Percentiles rank a stretch among this genome's conserved stretches.
phyloP scores from a whole-genome alignment of 257 asterid species.

The Ophiorrhiza pumila region DNA sequence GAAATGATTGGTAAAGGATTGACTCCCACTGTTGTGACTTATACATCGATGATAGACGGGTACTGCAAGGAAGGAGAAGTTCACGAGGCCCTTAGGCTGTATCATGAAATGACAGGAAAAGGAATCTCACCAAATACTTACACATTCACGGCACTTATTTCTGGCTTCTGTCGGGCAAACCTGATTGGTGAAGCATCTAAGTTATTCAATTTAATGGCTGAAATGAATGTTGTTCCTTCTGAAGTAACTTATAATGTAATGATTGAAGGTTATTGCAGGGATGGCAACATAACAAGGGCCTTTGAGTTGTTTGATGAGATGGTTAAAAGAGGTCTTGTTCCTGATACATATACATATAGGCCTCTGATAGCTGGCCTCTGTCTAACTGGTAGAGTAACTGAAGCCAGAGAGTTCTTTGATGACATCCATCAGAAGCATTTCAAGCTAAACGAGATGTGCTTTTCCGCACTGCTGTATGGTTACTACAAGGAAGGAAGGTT shows the following conservation, averaged over 20 bases:
- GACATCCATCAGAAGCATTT: slow-evolving; percentile 43
- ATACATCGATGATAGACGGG: slow-evolving; percentile 81
- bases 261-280: slow-evolving; percentile 71
- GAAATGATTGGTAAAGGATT: slow-evolving; percentile 60
- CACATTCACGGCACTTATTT: slow-evolving; percentile 65
- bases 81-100: slow-evolving; percentile 59
- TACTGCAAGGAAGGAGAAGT: slow-evolving; percentile 60
- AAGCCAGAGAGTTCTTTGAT: slow-evolving; percentile 63
- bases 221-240: slow-evolving; percentile 55
- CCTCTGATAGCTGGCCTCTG: slow-evolving; percentile 72
- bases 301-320: slow-evolving; percentile 72
- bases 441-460: slow-evolving; percentile 68
- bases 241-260: slow-evolving; percentile 79
- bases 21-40: slow-evolving; percentile 77
- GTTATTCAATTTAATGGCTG: slow-evolving; percentile 49
- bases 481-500: slow-evolving; percentile 61
- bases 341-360: slow-evolving; percentile 82
- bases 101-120: slow-evolving; percentile 78
- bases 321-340: slow-evolving; percentile 57
- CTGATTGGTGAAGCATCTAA: slow-evolving; percentile 60
- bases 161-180: slow-evolving; percentile 61
- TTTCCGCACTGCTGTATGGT: slow-evolving; percentile 73
- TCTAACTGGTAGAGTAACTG: slow-evolving; percentile 50
- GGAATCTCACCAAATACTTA: slow-evolving; percentile 72
- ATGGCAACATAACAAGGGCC: slow-evolving; percentile 51